Percentiles rank a stretch among this genome's conserved stretches.
These are phyloP conservation scores for Tolypocladium sp. DNA, from an alignment of 2,329 filamentous ascomycete genomes.

Conservation along the genomic window DNA sequence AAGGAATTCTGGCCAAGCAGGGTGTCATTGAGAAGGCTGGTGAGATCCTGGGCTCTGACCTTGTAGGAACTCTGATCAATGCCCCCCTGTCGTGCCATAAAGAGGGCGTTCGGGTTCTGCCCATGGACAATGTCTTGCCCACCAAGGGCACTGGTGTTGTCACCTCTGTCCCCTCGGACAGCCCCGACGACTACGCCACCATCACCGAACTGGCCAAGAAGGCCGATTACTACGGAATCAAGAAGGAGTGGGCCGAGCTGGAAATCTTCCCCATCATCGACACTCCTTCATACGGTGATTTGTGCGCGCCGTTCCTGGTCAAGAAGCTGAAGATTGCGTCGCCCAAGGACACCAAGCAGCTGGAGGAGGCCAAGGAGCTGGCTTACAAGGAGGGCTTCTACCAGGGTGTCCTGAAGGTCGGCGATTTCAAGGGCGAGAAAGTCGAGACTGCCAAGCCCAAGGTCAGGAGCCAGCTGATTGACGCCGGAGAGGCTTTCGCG, in stretches of 20 bases:
- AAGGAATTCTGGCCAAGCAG: constrained; percentile 73
- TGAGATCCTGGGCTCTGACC: constrained; percentile 66
- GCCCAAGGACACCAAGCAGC: constrained; percentile 82
- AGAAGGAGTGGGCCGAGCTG: constrained; percentile 91
- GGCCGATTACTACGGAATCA: constrained; percentile 88
- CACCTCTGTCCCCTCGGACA: constrained; percentile 91
- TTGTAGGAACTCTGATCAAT: constrained; percentile 81
- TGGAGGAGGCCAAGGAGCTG: constrained; percentile 88
- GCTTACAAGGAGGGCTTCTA: constrained; percentile 98
- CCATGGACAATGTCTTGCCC: constrained; percentile 88
- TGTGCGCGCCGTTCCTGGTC: constrained; percentile 74
- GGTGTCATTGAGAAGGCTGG: constrained; percentile 66
- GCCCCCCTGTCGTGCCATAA: constrained; percentile 83
- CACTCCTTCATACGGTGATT: constrained; percentile 78
- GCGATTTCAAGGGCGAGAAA: constrained; percentile 78
- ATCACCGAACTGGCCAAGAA: constrained; percentile 86
- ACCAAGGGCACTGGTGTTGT: constrained; percentile 96
- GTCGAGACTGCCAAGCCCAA: constrained; percentile 84
- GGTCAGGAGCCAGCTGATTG: constrained; percentile 68
- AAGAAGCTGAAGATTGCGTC: constrained; percentile 95
- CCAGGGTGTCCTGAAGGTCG: constrained; percentile 81
- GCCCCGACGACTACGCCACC: constrained; percentile 86
- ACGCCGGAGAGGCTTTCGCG: constrained; percentile 70
- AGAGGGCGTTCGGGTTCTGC: constrained; percentile 76
- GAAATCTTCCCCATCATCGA: constrained; percentile 85